Evolutionary conservation across 495 filamentous ascomycete genomes (phyloP).

Genomic region (Xylaria flabelliformis): DNA sequence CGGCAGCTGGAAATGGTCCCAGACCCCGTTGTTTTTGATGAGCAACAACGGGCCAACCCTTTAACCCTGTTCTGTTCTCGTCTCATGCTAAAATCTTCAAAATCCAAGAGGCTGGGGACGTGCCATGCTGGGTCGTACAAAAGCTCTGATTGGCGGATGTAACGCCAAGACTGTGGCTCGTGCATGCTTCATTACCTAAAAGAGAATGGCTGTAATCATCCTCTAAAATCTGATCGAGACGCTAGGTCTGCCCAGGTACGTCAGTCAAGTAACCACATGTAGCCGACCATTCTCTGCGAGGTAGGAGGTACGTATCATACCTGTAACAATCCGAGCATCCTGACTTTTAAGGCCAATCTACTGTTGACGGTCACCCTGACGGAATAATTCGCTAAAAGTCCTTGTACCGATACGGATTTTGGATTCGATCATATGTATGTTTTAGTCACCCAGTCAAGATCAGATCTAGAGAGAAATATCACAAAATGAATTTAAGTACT

Average conservation of each 20-base stretch:
- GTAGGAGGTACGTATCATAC: too few species aligned
- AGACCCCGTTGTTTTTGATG: slow-evolving; percentile 25
- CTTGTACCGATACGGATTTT: background rate
- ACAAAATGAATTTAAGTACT: too few species aligned
- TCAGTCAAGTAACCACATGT: too few species aligned
- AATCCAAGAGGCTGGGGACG: slow-evolving; percentile 30
- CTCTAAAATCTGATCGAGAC: slow-evolving; percentile 3
- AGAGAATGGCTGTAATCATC: background rate
- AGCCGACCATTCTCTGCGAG: too few species aligned
- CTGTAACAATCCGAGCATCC: background rate
- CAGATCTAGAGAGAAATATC: too few species aligned
- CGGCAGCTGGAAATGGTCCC: slow-evolving; percentile 21
- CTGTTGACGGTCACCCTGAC: background rate
- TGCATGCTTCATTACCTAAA: slow-evolving; percentile 6
- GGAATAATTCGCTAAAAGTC: background rate
- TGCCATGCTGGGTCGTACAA: background rate
- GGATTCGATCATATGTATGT: too few species aligned
- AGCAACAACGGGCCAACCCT: slow-evolving; percentile 28
- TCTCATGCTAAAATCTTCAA: slow-evolving; percentile 25
- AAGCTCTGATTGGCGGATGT: background rate
- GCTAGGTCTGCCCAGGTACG: background rate
- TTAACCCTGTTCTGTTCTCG: slow-evolving; percentile 12
- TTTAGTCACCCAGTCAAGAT: too few species aligned
- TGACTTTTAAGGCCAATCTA: background rate
- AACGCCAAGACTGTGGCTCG: slow-evolving; percentile 18